Evolutionary conservation across 2,329 filamentous ascomycete genomes (phyloP).

Genomic region (Colletotrichum sublineola): DNA sequence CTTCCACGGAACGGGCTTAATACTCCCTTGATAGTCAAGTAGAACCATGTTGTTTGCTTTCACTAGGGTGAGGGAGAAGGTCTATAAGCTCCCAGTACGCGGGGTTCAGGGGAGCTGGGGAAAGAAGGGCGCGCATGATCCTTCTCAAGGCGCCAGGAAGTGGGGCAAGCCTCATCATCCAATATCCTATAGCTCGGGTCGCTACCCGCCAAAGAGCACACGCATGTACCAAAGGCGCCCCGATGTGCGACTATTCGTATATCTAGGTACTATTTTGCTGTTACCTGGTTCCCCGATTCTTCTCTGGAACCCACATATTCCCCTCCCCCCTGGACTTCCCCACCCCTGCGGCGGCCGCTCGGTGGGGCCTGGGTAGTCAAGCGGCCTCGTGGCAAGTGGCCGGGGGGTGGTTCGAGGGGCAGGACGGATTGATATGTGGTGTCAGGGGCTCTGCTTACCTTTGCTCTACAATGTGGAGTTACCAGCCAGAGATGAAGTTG

Average conservation of each 20-base stretch:
- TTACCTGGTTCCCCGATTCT: not conserved
- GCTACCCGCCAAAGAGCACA: constrained; percentile 18
- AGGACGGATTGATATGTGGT: not conserved
- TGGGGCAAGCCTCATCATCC: constrained; percentile 3
- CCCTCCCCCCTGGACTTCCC: too few relatives aligned
- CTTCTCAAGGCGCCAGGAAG: not conserved
- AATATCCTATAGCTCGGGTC: constrained; percentile 17
- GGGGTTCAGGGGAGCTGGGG: not conserved
- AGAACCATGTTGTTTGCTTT: constrained; percentile 8
- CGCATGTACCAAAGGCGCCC: not conserved
- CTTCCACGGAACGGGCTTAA: constrained; percentile 13
- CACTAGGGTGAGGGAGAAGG: not conserved
- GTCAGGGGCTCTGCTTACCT: not conserved
- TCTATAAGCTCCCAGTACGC: not conserved
- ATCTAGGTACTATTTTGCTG: not conserved
- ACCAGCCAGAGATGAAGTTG: not conserved
- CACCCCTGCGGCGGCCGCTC: not conserved
- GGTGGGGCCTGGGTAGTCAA: not conserved
- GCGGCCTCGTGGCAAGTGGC: not conserved
- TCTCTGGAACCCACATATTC: not conserved
- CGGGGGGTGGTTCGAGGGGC: not conserved
- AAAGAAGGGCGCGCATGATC: not conserved
- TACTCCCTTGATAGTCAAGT: not conserved
- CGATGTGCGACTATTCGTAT: not conserved
- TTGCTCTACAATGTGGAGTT: not conserved